phyloP scores from a whole-genome alignment of 148 eudicot genomes.

The Fagopyrum tataricum region DNA sequence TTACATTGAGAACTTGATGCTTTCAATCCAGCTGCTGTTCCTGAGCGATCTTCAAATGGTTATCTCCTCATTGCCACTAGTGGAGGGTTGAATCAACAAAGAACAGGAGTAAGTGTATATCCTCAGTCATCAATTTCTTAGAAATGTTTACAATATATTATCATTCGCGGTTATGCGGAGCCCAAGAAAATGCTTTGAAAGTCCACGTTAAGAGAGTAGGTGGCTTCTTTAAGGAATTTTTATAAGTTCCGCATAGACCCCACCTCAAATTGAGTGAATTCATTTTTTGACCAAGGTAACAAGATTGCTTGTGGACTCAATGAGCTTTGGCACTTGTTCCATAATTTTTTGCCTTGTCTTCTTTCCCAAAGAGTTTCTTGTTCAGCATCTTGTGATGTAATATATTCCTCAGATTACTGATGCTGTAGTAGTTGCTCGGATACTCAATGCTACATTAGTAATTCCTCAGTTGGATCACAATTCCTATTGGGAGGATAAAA shows the following conservation, averaged over 20 bases:
- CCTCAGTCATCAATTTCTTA: constrained; percentile 11
- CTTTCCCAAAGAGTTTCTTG: not conserved
- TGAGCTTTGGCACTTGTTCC: not conserved
- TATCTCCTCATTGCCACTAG: constrained; percentile 92
- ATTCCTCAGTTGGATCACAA: constrained; percentile 90
- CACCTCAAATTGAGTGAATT: not conserved
- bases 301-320: not conserved
- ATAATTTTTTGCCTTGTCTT: not conserved
- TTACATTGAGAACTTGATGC: constrained; percentile 1
- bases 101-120: constrained; percentile 74
- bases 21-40: constrained; percentile 52
- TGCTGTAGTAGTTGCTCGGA: constrained; percentile 94
- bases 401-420: constrained; percentile 66
- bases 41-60: constrained; percentile 65
- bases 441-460: constrained; percentile 92
- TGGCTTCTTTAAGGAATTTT: not conserved
- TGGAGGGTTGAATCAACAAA: constrained; percentile 96
- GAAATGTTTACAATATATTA: not conserved
- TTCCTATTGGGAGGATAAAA: constrained; percentile 95
- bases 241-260: not conserved
- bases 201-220: not conserved
- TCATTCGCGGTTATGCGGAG: not conserved
- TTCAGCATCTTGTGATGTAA: constrained; percentile 4
- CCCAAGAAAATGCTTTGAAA: constrained; percentile 8
- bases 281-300: not conserved